Percentiles rank a stretch among this genome's conserved stretches.
Conservation (phyloP, 169 alveolate genomes). For the Plasmodium berghei region DNA sequence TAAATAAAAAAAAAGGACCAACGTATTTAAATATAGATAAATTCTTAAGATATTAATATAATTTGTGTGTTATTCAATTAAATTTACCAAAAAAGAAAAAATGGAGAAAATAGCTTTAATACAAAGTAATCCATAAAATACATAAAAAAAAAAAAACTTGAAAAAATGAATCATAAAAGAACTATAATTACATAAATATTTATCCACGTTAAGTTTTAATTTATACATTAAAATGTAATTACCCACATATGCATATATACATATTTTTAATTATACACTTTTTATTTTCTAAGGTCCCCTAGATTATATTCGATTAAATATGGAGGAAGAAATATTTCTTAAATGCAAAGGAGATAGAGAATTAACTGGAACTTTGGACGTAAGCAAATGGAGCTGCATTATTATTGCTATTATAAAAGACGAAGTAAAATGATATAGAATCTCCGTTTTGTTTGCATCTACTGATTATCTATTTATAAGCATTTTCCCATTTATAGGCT, state of each 20-base stretch:
- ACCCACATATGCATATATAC: too few relatives aligned
- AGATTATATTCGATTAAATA: constrained; percentile 90
- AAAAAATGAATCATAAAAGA: too few relatives aligned
- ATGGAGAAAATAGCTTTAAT: constrained; percentile 2
- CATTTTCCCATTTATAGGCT: constrained; percentile 82
- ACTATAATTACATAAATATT: too few relatives aligned
- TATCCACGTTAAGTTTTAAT: too few relatives aligned
- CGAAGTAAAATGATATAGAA: background rate
- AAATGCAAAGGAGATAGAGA: constrained; percentile 94
- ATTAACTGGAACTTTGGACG: constrained; percentile 91
- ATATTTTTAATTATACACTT: background rate
- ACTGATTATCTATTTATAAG: background rate
- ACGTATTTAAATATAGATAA: too few relatives aligned
- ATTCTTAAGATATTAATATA: too few relatives aligned
- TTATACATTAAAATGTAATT: too few relatives aligned
- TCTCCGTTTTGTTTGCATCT: background rate
- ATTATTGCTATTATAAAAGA: background rate
- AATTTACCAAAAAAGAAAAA: background rate
- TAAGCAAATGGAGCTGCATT: constrained; percentile 12
- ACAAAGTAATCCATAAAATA: background rate
- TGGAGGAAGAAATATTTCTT: constrained; percentile 90
- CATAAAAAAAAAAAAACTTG: too few relatives aligned
- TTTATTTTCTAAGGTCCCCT: constrained; percentile 87
- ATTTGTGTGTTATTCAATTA: too few relatives aligned
- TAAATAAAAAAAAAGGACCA: too few relatives aligned